Conservation (phyloP, 2,329 filamentous ascomycete genomes). For the Botrytis aclada region DNA sequence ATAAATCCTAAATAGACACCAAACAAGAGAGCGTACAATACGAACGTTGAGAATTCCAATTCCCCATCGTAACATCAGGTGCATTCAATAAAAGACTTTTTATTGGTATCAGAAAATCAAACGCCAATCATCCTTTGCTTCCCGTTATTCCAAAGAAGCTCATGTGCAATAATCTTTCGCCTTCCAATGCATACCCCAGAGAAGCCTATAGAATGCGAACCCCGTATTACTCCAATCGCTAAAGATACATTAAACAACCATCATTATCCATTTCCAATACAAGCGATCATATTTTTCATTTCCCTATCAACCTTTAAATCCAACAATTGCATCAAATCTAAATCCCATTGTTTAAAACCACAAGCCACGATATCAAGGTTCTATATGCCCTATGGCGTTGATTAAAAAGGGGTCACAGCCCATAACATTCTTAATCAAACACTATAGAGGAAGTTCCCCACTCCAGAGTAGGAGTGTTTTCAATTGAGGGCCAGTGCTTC, state of each 20-base stretch:
- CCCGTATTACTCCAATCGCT: not conserved
- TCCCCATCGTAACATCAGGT: not conserved
- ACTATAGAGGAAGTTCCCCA: conserved; percentile 3
- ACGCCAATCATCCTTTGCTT: not conserved
- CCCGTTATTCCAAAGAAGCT: not conserved
- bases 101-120: not conserved
- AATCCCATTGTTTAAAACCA: not conserved
- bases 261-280: not conserved
- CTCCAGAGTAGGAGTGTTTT: conserved; percentile 5
- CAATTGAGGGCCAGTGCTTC: not conserved
- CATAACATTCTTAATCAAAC: not conserved
- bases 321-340: not conserved
- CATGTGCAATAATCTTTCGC: not conserved
- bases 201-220: not conserved
- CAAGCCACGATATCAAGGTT: conserved; percentile 4
- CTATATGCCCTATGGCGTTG: conserved; percentile 6
- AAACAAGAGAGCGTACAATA: not conserved
- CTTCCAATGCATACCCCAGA: not conserved
- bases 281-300: not conserved
- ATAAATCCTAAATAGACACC: not conserved
- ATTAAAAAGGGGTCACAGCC: conserved; percentile 7
- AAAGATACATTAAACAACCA: not conserved
- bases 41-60: not conserved
- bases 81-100: not conserved
- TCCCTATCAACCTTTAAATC: not conserved